phyloP scores from a whole-genome alignment of 306 rosid species.

The Cicer pinnatifidum region DNA sequence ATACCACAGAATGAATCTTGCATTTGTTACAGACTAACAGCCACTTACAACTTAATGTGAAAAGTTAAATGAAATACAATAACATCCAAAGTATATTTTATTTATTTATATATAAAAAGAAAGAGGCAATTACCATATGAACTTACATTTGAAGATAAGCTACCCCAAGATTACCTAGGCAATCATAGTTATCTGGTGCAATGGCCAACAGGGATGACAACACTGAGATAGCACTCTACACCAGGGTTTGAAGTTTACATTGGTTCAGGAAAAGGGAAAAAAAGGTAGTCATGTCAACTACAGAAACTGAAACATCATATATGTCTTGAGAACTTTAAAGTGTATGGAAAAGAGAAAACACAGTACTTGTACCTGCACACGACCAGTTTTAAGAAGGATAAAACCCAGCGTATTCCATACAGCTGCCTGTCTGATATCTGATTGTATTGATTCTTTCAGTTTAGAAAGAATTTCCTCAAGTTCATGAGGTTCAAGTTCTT shows the following conservation, averaged over 20 bases:
- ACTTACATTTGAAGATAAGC: slow-evolving; percentile 87
- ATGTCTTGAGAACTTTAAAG: slow-evolving; percentile 28
- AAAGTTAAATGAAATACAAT: slow-evolving; percentile 8
- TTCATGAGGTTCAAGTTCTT: slow-evolving; percentile 85
- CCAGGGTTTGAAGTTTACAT: slow-evolving; percentile 42
- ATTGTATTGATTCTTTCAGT: slow-evolving; percentile 70
- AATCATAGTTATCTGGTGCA: slow-evolving; percentile 78
- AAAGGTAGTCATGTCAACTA: slow-evolving; percentile 31
- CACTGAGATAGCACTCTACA: slow-evolving; percentile 83
- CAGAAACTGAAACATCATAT: slow-evolving; percentile 32
- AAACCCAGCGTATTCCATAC: slow-evolving; percentile 93
- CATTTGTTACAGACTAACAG: slow-evolving; percentile 16
- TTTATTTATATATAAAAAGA: neutral
- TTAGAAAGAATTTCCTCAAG: slow-evolving; percentile 79
- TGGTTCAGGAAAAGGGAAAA: slow-evolving; percentile 39
- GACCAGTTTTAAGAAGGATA: slow-evolving; percentile 83
- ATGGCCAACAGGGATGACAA: slow-evolving; percentile 78
- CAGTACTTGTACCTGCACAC: slow-evolving; percentile 64
- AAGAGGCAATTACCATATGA: slow-evolving; percentile 10
- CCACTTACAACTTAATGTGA: neutral
- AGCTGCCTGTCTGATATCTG: slow-evolving; percentile 88
- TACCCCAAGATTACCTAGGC: slow-evolving; percentile 92
- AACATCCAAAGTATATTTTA: neutral
- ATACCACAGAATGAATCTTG: neutral
- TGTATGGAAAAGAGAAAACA: slow-evolving; percentile 37